Evolutionary conservation across 2,329 filamentous ascomycete species (phyloP).

Genomic region (Neoarthrinium moseri): DNA sequence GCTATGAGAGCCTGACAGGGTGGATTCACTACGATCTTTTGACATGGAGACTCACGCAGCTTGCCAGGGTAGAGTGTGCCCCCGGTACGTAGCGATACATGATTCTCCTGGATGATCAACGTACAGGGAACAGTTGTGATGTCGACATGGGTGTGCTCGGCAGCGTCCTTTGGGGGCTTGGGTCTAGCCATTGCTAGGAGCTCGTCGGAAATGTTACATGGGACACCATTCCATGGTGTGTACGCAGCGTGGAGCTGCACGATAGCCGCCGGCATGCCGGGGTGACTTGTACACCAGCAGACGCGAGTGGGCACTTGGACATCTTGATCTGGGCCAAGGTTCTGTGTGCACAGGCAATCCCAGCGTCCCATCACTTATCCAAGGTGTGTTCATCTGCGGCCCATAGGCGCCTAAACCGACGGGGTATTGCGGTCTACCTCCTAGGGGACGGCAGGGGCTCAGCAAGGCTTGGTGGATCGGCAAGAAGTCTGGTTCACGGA

Average conservation of each 20-base stretch:
- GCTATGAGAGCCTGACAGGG: too few relatives aligned
- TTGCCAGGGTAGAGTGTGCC: too few relatives aligned
- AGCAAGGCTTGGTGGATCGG: constrained; percentile 14
- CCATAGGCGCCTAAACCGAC: constrained; percentile 19
- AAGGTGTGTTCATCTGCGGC: constrained; percentile 6
- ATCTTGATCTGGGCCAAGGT: neutral
- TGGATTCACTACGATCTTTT: constrained; percentile 14
- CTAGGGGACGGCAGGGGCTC: constrained; percentile 11
- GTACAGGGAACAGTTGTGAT: constrained; percentile 4
- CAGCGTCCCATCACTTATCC: constrained; percentile 11
- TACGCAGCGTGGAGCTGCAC: too few relatives aligned
- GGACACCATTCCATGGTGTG: too few relatives aligned
- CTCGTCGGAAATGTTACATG: too few relatives aligned
- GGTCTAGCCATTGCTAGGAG: constrained; percentile 15
- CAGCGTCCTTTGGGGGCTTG: constrained; percentile 15
- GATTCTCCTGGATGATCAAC: constrained; percentile 9
- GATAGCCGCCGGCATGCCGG: constrained; percentile 19
- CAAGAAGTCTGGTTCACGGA: too few relatives aligned
- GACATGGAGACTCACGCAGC: too few relatives aligned
- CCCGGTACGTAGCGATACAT: constrained; percentile 5
- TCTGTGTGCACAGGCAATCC: neutral
- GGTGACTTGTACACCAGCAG: neutral
- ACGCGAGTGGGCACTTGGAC: neutral
- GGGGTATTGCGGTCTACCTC: constrained; percentile 10
- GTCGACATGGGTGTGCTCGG: too few relatives aligned